Evolutionary conservation across 148 eudicot genomes (phyloP).

Genomic region (Mesembryanthemum crystallinum): DNA sequence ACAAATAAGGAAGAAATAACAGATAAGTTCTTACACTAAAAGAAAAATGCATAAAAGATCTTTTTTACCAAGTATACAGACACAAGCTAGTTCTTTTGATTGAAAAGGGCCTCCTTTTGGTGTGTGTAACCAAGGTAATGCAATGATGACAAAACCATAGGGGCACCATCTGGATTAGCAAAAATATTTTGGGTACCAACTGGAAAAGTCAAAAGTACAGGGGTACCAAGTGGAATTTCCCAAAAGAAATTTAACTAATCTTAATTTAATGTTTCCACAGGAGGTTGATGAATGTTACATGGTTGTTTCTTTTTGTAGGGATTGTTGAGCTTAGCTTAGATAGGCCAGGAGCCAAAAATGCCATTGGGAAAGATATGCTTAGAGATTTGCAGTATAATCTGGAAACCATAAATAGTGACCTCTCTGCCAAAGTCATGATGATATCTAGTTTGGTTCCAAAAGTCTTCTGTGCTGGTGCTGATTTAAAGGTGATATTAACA

Average conservation of each 20-base stretch:
- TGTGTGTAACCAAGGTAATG: neutral
- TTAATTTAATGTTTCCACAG: neutral
- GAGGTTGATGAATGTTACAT: neutral
- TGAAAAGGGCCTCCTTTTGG: neutral
- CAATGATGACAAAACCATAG: too few species aligned
- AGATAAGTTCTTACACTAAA: too few species aligned
- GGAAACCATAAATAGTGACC: conserved; percentile 52
- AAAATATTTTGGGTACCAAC: too few species aligned
- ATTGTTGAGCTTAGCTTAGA: conserved; percentile 74
- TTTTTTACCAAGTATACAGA: too few species aligned
- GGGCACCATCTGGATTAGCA: too few species aligned
- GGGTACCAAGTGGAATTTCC: too few species aligned
- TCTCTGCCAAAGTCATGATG: conserved; percentile 65
- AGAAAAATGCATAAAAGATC: too few species aligned
- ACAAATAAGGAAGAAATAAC: too few species aligned
- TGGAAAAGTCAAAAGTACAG: too few species aligned
- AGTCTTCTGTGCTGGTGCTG: conserved; percentile 98
- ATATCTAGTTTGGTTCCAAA: conserved; percentile 79
- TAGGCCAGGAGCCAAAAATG: conserved; percentile 80
- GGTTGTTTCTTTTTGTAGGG: conserved; percentile 38
- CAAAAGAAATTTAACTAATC: neutral
- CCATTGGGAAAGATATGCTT: conserved; percentile 84
- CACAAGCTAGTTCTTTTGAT: too few species aligned
- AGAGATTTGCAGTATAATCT: conserved; percentile 56
- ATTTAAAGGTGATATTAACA: conserved; percentile 64